Conservation (phyloP, 805 yeast genomes). For the Myxozyma monticola region DNA sequence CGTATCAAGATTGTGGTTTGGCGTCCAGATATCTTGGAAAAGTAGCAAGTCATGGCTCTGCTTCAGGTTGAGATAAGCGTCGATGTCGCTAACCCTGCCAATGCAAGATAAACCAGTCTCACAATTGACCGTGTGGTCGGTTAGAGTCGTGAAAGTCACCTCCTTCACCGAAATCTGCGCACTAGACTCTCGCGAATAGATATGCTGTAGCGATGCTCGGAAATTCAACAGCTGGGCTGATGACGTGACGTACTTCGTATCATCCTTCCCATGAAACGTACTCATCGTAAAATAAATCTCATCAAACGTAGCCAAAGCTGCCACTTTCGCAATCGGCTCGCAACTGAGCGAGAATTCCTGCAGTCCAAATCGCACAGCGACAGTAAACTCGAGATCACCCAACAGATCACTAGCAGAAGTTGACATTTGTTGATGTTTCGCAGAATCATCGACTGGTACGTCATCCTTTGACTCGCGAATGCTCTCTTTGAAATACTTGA, state of each 20-base stretch:
- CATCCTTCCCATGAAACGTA: constrained; percentile 44
- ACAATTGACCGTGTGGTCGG: constrained; percentile 5
- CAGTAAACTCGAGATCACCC: constrained; percentile 57
- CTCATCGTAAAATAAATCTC: constrained; percentile 62
- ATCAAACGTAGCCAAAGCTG: constrained; percentile 75
- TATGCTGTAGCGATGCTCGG: constrained; percentile 78
- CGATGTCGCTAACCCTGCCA: constrained; percentile 55
- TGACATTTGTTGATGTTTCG: not conserved
- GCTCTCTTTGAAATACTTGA: constrained; percentile 50
- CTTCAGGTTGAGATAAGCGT: constrained; percentile 68
- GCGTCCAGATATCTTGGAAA: constrained; percentile 81
- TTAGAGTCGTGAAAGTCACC: constrained; percentile 39
- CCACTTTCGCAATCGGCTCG: constrained; percentile 91
- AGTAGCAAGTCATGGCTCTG: constrained; percentile 84
- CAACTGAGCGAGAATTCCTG: constrained; percentile 82
- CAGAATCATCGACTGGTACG: not conserved
- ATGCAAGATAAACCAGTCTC: constrained; percentile 36
- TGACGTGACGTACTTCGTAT: constrained; percentile 44
- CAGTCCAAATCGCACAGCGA: constrained; percentile 64
- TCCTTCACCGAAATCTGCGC: constrained; percentile 59
- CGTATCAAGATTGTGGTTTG: constrained; percentile 42
- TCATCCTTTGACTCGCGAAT: constrained; percentile 37
- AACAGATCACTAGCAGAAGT: constrained; percentile 40
- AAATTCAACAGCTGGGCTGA: constrained; percentile 55
- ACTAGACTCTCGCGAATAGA: constrained; percentile 85